Percentiles rank a stretch among this genome's conserved stretches.
Evolutionary conservation across 352 stramenopile species (phyloP).

Genomic region (Peronospora belbahrii): DNA sequence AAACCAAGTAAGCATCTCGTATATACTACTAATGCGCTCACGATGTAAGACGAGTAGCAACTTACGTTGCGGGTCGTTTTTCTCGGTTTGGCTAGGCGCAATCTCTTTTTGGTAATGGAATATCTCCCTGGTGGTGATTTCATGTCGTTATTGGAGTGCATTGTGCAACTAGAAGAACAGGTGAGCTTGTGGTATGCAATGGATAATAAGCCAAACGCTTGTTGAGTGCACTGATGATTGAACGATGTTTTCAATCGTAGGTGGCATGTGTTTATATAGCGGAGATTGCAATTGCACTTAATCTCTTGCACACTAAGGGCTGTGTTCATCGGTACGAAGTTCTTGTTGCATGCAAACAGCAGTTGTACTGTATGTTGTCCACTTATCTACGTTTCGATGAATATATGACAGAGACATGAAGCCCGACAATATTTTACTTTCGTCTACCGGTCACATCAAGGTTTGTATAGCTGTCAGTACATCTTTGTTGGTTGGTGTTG

Average conservation of each 20-base stretch:
- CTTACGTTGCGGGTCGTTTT: conserved; percentile 11
- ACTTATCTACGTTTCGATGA: conserved; percentile 9
- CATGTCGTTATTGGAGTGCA: conserved; percentile 84
- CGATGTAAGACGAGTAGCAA: background rate
- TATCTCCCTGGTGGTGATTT: conserved; percentile 87
- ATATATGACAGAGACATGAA: conserved; percentile 67
- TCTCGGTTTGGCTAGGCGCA: conserved; percentile 30
- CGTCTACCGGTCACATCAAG: conserved; percentile 82
- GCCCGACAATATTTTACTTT: conserved; percentile 88
- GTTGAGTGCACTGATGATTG: background rate
- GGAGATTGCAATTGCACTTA: conserved; percentile 78
- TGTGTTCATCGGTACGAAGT: conserved; percentile 79
- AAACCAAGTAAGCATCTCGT: conserved; percentile 62
- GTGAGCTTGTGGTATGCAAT: conserved; percentile 16
- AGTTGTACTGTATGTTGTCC: too few species aligned
- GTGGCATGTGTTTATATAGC: conserved; percentile 84
- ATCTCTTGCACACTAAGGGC: conserved; percentile 79
- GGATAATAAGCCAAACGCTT: background rate
- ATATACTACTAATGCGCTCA: background rate
- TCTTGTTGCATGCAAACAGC: too few species aligned
- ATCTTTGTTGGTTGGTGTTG: background rate
- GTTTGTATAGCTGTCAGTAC: conserved; percentile 19
- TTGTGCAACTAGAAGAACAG: conserved; percentile 83
- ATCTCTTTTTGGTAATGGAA: conserved; percentile 88
- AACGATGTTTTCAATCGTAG: conserved; percentile 18